Percentiles rank a stretch among this genome's conserved stretches.
Evolutionary conservation across 176 grass and related monocot species (phyloP).

Genomic region (Carex cristatella): DNA sequence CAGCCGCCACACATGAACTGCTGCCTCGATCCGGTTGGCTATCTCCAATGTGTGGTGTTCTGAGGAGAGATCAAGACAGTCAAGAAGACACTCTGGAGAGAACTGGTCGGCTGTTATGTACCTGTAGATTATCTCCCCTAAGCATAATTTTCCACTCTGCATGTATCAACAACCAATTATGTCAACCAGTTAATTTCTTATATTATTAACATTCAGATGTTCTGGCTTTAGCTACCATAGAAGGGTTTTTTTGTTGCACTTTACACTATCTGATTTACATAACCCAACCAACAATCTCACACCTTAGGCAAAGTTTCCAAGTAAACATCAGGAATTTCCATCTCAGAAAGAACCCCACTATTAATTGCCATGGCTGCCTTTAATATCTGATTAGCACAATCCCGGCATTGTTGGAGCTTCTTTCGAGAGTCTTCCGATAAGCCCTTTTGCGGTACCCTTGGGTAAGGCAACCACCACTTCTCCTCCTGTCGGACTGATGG

Average conservation of each 20-base stretch:
- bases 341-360: constrained; percentile 78
- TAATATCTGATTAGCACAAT: constrained; percentile 93
- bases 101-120: constrained; percentile 92
- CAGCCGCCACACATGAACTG: constrained; percentile 84
- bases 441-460: constrained; percentile 69
- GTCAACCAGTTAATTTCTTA: not conserved
- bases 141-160: constrained; percentile 88
- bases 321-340: constrained; percentile 85
- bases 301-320: constrained; percentile 92
- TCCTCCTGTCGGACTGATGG: constrained; percentile 89
- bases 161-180: constrained; percentile 15
- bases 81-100: constrained; percentile 89
- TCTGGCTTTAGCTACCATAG: not conserved
- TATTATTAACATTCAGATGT: not conserved
- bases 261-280: not conserved
- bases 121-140: constrained; percentile 88
- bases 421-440: constrained; percentile 72
- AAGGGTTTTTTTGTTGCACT: not conserved
- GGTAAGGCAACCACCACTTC: constrained; percentile 96
- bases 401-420: constrained; percentile 82
- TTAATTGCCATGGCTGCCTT: constrained; percentile 99
- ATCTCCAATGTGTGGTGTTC: constrained; percentile 89
- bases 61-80: constrained; percentile 87
- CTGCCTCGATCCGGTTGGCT: constrained; percentile 89
- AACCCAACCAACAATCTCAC: not conserved